phyloP scores from a whole-genome alignment of 805 yeast species.

The Yamadazyma sp. region DNA sequence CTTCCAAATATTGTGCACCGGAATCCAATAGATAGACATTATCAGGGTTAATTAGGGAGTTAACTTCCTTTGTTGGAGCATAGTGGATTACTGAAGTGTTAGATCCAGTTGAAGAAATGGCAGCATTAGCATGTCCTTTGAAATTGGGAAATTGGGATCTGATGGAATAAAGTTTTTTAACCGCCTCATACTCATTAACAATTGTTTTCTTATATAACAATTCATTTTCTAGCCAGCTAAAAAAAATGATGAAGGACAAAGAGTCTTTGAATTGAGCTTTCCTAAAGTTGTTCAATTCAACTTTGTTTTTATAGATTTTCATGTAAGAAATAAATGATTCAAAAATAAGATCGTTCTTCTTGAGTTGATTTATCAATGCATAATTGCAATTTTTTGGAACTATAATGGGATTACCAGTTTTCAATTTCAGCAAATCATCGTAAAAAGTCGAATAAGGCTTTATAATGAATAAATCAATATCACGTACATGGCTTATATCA shows the following conservation, averaged over 20 bases:
- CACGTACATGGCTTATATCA: no score
- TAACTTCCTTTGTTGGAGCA: conserved; percentile 59
- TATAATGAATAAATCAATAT: conserved; percentile 33
- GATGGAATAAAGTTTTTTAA: conserved; percentile 53
- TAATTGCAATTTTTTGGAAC: conserved; percentile 31
- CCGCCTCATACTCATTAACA: conserved; percentile 65
- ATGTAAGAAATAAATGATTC: conserved; percentile 40
- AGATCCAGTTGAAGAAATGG: conserved; percentile 73
- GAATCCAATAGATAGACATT: conserved; percentile 56
- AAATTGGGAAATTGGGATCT: conserved; percentile 54
- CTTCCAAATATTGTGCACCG: conserved; percentile 60
- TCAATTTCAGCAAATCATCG: conserved; percentile 43
- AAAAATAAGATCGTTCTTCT: conserved; percentile 14
- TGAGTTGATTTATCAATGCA: conserved; percentile 31
- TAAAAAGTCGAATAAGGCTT: conserved; percentile 58
- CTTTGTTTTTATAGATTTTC: conserved; percentile 72
- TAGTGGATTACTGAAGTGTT: conserved; percentile 78
- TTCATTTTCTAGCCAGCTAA: conserved; percentile 77
- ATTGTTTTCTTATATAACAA: conserved; percentile 36
- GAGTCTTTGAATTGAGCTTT: conserved; percentile 84
- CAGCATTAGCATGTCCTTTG: conserved; percentile 69
- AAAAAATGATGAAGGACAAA: conserved; percentile 65
- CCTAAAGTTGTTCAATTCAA: conserved; percentile 69
- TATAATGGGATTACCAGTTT: conserved; percentile 18
- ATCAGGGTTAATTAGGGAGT: conserved; percentile 58